phyloP scores from a whole-genome alignment of 2,329 filamentous ascomycete species.

The Atkinsonella texensis region DNA sequence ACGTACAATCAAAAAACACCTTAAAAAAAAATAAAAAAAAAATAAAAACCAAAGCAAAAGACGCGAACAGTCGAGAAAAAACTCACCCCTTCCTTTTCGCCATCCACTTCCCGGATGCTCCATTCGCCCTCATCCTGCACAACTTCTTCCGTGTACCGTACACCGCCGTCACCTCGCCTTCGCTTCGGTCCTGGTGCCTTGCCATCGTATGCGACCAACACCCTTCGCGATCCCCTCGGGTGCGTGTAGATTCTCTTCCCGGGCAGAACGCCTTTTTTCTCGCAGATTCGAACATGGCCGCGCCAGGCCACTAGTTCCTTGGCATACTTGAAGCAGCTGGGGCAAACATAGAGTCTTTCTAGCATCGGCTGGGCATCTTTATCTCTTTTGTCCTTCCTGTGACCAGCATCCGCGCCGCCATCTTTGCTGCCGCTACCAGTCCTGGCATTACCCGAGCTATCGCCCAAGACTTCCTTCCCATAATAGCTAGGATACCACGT shows the following conservation, averaged over 20 bases:
- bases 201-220: constrained; percentile 23
- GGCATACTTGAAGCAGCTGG: constrained; percentile 89
- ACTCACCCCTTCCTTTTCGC: constrained; percentile 64
- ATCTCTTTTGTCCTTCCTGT: constrained; percentile 20
- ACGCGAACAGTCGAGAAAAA: not conserved
- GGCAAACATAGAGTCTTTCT: constrained; percentile 72
- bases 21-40: too few relatives aligned
- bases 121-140: constrained; percentile 56
- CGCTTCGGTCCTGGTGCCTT: constrained; percentile 24
- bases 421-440: constrained; percentile 15
- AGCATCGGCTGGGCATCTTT: constrained; percentile 35
- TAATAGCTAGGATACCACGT: constrained; percentile 94
- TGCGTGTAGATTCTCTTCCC: constrained; percentile 65
- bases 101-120: constrained; percentile 87
- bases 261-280: constrained; percentile 37
- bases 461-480: constrained; percentile 54
- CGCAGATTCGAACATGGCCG: constrained; percentile 47
- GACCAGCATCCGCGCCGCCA: constrained; percentile 16
- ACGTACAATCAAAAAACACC: not conserved
- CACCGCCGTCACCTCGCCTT: constrained; percentile 22
- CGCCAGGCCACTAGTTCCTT: constrained; percentile 47
- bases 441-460: constrained; percentile 23
- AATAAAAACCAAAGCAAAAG: too few relatives aligned
- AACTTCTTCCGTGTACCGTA: constrained; percentile 30
- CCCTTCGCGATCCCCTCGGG: constrained; percentile 31